These are phyloP conservation scores for Mycosarcoma maydis DNA, from an alignment of 1,284 basidiomycete genomes.

Conservation along the genomic window DNA sequence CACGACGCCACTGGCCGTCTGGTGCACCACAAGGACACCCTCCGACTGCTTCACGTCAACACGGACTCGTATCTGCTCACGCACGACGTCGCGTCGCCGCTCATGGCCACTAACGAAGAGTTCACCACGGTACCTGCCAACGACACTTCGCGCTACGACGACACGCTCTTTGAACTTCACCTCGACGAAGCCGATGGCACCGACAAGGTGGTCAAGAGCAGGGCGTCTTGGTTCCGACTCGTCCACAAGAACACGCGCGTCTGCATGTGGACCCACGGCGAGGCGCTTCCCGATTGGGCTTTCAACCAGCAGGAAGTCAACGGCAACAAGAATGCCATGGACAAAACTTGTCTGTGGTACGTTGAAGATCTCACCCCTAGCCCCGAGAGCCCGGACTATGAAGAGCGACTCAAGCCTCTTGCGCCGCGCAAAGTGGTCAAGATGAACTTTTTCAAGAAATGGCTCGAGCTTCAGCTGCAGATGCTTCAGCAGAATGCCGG, in stretches of 20 bases:
- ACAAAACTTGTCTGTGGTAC: conserved; percentile 86
- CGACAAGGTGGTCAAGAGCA: conserved; percentile 40
- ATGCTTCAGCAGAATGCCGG: conserved; percentile 99
- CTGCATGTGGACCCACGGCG: conserved; percentile 88
- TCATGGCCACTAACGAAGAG: conserved; percentile 98
- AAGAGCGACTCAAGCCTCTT: conserved; percentile 47
- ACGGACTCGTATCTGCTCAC: conserved; percentile 86
- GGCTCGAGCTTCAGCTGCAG: conserved; percentile 87
- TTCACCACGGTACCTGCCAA: conserved; percentile 77
- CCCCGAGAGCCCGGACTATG: conserved; percentile 52
- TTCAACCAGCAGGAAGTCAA: conserved; percentile 98
- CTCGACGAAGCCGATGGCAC: conserved; percentile 37
- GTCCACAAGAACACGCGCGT: conserved; percentile 90
- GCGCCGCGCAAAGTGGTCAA: conserved; percentile 77
- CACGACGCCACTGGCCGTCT: conserved; percentile 79
- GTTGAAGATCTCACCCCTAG: conserved; percentile 82
- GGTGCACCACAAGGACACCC: conserved; percentile 85
- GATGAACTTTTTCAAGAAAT: conserved; percentile 94
- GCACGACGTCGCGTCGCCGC: conserved; percentile 95
- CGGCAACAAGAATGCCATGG: conserved; percentile 90
- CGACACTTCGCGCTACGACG: conserved; percentile 67
- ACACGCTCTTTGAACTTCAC: conserved; percentile 62
- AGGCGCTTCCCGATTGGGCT: conserved; percentile 89
- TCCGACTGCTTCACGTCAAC: conserved; percentile 88
- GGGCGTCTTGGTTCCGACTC: conserved; percentile 59